phyloP scores from a whole-genome alignment of 1,139 yeast genomes.

The Zygosaccharomyces sapae region DNA sequence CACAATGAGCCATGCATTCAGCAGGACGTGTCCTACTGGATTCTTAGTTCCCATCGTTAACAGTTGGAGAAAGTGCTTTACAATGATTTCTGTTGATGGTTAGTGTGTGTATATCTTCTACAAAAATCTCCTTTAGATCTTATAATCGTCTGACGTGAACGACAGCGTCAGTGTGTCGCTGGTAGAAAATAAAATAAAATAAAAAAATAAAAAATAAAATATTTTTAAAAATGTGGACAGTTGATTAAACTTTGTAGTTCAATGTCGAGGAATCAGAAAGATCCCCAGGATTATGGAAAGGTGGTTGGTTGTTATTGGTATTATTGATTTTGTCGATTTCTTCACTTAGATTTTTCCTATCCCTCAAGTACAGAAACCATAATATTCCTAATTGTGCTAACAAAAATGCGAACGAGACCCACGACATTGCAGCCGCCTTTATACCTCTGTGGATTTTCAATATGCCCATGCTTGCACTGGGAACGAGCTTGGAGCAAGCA shows the following conservation, averaged over 20 bases:
- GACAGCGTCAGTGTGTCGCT: conserved; percentile 5
- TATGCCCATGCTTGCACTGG: conserved; percentile 50
- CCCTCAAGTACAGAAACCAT: conserved; percentile 33
- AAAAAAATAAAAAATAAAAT: conserved; percentile 1
- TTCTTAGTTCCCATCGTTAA: conserved; percentile 10
- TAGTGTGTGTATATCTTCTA: not conserved
- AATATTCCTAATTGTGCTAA: conserved; percentile 35
- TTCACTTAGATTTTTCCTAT: conserved; percentile 29
- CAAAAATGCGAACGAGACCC: conserved; percentile 56
- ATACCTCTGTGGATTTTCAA: conserved; percentile 46
- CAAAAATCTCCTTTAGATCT: not conserved
- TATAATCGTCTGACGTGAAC: not conserved
- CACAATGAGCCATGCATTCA: conserved; percentile 16
- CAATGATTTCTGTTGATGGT: not conserved
- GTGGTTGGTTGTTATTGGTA: conserved; percentile 6
- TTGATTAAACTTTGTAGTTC: conserved; percentile 11
- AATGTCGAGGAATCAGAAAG: conserved; percentile 21
- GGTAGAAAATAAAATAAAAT: not conserved
- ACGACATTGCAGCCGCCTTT: conserved; percentile 56
- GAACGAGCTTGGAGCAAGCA: conserved; percentile 44
- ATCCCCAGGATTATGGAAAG: conserved; percentile 11
- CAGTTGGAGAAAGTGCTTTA: not conserved
- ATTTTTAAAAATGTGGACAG: not conserved
- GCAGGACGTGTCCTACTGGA: conserved; percentile 14
- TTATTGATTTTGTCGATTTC: conserved; percentile 25